Percentiles rank a stretch among this genome's conserved stretches.
Conservation (phyloP, 352 stramenopile genomes). For the Pilasporangium apinafurcum region DNA sequence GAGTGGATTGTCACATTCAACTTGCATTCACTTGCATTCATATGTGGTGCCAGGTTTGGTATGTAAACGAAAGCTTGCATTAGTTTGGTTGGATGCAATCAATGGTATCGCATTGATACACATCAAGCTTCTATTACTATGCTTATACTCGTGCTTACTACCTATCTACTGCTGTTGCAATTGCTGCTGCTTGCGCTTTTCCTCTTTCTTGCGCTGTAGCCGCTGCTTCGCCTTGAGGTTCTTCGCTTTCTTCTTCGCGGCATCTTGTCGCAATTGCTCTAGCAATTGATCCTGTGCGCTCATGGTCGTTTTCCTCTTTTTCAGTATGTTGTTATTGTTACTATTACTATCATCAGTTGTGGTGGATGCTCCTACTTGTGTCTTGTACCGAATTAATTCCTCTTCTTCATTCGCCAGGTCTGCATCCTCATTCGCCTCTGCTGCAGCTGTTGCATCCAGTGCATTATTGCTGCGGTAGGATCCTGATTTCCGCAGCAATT, state of each 20-base stretch:
- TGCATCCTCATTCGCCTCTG: conserved; percentile 17
- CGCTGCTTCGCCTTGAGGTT: conserved; percentile 73
- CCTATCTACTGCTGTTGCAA: too few relatives aligned
- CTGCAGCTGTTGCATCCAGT: conserved; percentile 19
- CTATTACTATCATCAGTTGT: neutral
- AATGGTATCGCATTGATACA: too few relatives aligned
- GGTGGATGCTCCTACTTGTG: neutral
- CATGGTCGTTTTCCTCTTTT: conserved; percentile 66
- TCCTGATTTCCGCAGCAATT: conserved; percentile 50
- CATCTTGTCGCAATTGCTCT: conserved; percentile 59
- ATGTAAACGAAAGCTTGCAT: too few relatives aligned
- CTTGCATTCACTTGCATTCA: too few relatives aligned
- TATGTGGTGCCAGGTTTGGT: too few relatives aligned
- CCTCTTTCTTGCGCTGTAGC: conserved; percentile 71
- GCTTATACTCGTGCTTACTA: too few relatives aligned
- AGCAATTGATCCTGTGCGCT: conserved; percentile 65
- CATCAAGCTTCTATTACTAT: too few relatives aligned
- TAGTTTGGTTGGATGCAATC: too few relatives aligned
- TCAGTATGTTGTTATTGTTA: neutral
- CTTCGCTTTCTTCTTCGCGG: conserved; percentile 57
- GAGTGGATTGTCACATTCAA: too few relatives aligned
- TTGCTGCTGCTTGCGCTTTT: conserved; percentile 21
- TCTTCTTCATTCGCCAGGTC: conserved; percentile 52
- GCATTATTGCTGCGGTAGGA: conserved; percentile 17
- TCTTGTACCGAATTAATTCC: conserved; percentile 42